phyloP scores from a whole-genome alignment of 192 early-diverging fungal genomes.

The Gaertneriomyces semiglobifer region DNA sequence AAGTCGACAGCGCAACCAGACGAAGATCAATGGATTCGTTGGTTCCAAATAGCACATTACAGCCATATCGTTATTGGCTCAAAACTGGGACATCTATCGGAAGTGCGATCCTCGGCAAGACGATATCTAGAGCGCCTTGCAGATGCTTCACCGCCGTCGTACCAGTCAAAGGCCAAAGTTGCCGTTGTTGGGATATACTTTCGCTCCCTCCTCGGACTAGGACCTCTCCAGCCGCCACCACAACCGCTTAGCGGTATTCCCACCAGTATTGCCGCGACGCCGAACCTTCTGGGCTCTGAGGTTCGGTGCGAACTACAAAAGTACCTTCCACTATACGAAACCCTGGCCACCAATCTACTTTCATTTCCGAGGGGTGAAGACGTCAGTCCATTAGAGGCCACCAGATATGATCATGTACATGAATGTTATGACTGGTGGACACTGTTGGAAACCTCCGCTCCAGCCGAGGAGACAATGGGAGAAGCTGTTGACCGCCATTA shows the following conservation, averaged over 20 bases:
- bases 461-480: slow-evolving; percentile 29
- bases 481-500: slow-evolving; percentile 42
- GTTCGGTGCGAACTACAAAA: slow-evolving; percentile 29
- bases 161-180: slow-evolving; percentile 18
- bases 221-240: neutral
- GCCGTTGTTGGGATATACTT: slow-evolving; percentile 25
- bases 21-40: slow-evolving; percentile 26
- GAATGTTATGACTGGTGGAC: slow-evolving; percentile 47
- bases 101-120: neutral
- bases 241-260: slow-evolving; percentile 15
- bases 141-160: slow-evolving; percentile 4
- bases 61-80: slow-evolving; percentile 8
- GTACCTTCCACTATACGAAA: slow-evolving; percentile 41
- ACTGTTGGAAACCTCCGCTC: slow-evolving; percentile 25
- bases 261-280: neutral
- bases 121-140: slow-evolving; percentile 10
- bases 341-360: slow-evolving; percentile 33
- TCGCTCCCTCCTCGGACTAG: slow-evolving; percentile 8
- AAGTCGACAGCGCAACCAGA: slow-evolving; percentile 7
- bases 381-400: slow-evolving; percentile 13
- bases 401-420: slow-evolving; percentile 32
- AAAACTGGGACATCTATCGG: slow-evolving; percentile 9
- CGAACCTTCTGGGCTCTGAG: slow-evolving; percentile 2
- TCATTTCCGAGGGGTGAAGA: slow-evolving; percentile 45
- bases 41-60: slow-evolving; percentile 22